Evolutionary conservation across 2,329 filamentous ascomycete genomes (phyloP), one percentile per base, ranked within the genome.

Genomic region (Phyllosticta citriasiana): DNA sequence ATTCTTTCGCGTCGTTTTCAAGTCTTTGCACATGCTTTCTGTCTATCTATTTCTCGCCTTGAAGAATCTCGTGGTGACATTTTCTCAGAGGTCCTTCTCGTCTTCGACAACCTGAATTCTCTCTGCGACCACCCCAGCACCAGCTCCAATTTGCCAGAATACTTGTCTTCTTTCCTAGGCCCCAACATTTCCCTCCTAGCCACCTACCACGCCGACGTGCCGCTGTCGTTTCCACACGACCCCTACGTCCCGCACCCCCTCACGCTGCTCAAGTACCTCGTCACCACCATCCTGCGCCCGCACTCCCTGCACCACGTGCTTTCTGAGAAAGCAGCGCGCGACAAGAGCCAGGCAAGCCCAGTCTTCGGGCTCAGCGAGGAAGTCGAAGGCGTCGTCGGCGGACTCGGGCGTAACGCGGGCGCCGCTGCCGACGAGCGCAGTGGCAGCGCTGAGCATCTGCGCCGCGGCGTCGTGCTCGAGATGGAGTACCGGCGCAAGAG

Each of bases 401-500:
- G 89, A 2, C 76, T 90, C 60, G 72, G 76, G 51, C 76, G 79
- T 3, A 79, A 80, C n/a, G 79, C 79, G 33, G 66, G 65, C 9
- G 26, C 54, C 26, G 54, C 25, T 2, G 54, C 24, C 19, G 54
- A 19, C 27, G 27, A 12, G 26, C 27, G 19, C 16, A 24, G 22
- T n/a, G 27, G 5, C 4, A 40, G 4, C n/a, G 35, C 24, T 19
- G 10, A 53, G 53, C 14, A n/a, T 16, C 40, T 47, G 16, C 40
- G 40, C n/a, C 77, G 77, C 0, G 88, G 83, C 0, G 72, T 93
- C 0, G 89, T 96, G 0, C 73, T 97, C 6, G 86, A 90, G 68
- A 88, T 96, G 82, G 93, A 99, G 73, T 83, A 96, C 67, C 82
- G 94, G 10, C 81, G 93, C 60, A 88, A 91, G 67, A 93, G 88